Evolutionary conservation across 441 rosid species (phyloP), one percentile per base, ranked within the genome.

Genomic region (Kokia cookei): DNA sequence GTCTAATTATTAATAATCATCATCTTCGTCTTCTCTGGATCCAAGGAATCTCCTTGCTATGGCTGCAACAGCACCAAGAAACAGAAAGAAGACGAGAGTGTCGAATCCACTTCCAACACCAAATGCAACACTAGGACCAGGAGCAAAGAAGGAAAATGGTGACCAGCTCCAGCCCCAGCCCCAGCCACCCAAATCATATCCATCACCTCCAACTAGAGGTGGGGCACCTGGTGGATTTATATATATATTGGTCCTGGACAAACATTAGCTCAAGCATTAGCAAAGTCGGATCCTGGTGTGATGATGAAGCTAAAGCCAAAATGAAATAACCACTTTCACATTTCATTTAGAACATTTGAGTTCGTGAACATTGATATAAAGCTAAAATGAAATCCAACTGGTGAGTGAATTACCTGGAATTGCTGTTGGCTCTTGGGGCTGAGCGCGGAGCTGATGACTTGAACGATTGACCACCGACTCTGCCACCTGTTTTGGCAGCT

Each of bases 61-160:
- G 48, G 97, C 97, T 37, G 97, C 89, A 40, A 80, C 89, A n/a
- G 95, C 95, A 75, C 98, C 97, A 14, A 91, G 78, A 80, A 92
- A 82, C 85, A 94, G 3, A 82, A 94, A 94, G 63, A 94, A 80
- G 59, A 76, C 78, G 15, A 91, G 24, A 65, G 76, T 65, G 15
- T 94, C 97, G 12, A 92, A 90, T 12, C 98, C 98, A 62, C 94
- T 95, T 26, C 97, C 98, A 19, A 81, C 67, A 58, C 98, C 95
- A 29, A 94, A 54, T 11, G 95, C 97, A 53, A 88, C 86, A 57
- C 87, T 78, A 15, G 98, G 97, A 72, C 95, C 93, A 2, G 97
- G 97, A 27, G 90, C 84, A 64, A 89, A 94, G 85, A 84, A 92
- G 12, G 97, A 90, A 82, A 94, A 94, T 0, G 97, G 95, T 7